Percentiles rank a stretch among this genome's conserved stretches.
phyloP scores from a whole-genome alignment of 2,329 filamentous ascomycete species.

The Emergomyces pasteurianus region DNA sequence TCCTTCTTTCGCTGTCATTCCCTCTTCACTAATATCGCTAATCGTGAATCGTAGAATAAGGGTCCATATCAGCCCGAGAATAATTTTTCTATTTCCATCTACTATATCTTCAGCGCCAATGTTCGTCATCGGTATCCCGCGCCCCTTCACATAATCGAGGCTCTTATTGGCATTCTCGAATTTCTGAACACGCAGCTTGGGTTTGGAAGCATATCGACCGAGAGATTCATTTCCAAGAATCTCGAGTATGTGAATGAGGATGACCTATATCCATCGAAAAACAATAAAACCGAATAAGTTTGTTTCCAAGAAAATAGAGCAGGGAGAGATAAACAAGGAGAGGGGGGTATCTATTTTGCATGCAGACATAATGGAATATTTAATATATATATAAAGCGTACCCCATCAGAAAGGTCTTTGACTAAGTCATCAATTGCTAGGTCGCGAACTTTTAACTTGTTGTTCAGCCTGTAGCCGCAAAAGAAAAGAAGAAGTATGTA shows the following conservation, averaged over 20 bases:
- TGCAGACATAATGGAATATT: not conserved
- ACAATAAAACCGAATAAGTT: not conserved
- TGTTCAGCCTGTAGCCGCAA: constrained; percentile 63
- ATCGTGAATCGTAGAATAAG: constrained; percentile 97
- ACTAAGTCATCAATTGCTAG: constrained; percentile 80
- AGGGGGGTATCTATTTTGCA: constrained; percentile 1
- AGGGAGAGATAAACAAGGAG: not conserved
- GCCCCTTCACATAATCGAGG: constrained; percentile 80
- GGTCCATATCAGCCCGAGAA: constrained; percentile 94
- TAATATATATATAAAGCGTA: constrained; percentile 39
- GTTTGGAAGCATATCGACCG: constrained; percentile 90
- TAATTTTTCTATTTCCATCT: constrained; percentile 95
- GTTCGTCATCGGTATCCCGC: constrained; percentile 94
- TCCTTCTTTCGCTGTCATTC: constrained; percentile 94
- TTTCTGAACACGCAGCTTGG: constrained; percentile 87
- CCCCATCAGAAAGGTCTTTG: constrained; percentile 81
- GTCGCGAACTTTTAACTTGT: constrained; percentile 69
- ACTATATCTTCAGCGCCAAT: constrained; percentile 98
- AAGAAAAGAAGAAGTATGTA: not conserved
- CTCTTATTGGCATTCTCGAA: constrained; percentile 98
- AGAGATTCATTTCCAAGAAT: constrained; percentile 90
- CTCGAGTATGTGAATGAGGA: constrained; percentile 93
- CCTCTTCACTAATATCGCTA: constrained; percentile 96
- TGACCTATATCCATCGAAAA: constrained; percentile 46
- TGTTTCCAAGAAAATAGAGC: not conserved